Evolutionary conservation across 2,329 filamentous ascomycete species (phyloP), one percentile per base, ranked within the genome.

Genomic region (Pseudomassariella vexata): DNA sequence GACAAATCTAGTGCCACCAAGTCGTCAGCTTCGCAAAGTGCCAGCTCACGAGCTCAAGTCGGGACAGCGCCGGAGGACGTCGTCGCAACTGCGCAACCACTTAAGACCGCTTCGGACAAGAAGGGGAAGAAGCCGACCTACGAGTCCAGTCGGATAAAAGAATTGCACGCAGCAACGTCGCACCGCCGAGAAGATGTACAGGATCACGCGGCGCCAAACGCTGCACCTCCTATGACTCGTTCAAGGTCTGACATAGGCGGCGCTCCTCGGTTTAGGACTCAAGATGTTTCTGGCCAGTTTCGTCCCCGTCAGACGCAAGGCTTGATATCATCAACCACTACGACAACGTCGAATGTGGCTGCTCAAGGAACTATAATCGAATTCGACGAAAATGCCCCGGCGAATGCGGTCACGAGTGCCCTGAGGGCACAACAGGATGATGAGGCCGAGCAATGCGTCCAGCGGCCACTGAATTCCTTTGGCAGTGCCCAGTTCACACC

Each of bases 351-450:
- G 10, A 65, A 53, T 15, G 52, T 66, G 8, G 60, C 57, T 7
- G 65, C 55, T 4, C 53, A 60, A 30, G 66, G 63, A 15, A 65
- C 58, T 6, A 66, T 69, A 17, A 60, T 65, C 18, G 62, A 67
- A 41, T 44, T 50, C 48, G 44, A 60, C 47, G 38, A 53, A 37
- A 39, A 49, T 41, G 25, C 46, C 21, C 39, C 42, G 8, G 40
- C 37, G 19, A 47, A 53, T 34, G 44, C 39, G 7, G 48, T 55
- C 12, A 29, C 32, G 12, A 37, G 28, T 20, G 24, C 35, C 9
- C 29, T 40, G 24, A 29, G 36, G 14, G 37, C 31, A n/a, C 30
- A 38, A 11, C 38, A 45, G 21, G 44, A 44, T 21, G 28, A 37
- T n/a, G n/a, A n/a, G n/a, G n/a, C n/a, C n/a, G n/a, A n/a, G n/a